A percentile compares a stretch with the other conserved stretches of the same genome.
These are phyloP conservation scores for Pythium monospermum DNA, from an alignment of 352 stramenopile species.

Conservation along the genomic window DNA sequence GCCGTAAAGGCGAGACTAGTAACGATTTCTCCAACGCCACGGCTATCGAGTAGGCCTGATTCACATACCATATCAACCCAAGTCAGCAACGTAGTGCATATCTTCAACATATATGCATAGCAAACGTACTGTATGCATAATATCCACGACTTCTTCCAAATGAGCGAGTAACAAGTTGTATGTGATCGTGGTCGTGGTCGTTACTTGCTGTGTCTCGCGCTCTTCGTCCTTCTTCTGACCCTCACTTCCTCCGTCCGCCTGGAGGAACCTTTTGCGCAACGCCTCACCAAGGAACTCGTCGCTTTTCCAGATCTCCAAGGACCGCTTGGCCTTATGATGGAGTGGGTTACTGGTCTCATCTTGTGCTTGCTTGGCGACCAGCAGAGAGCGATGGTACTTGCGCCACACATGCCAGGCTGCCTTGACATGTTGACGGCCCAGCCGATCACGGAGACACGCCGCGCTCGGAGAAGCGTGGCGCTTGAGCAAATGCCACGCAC, in stretches of 20 bases:
- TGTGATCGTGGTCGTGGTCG: constrained; percentile 22
- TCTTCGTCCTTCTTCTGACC: too few relatives aligned
- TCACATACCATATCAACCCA: background rate
- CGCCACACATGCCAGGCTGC: constrained; percentile 67
- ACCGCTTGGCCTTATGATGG: constrained; percentile 49
- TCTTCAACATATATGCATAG: too few relatives aligned
- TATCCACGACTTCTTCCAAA: constrained; percentile 36
- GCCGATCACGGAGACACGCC: constrained; percentile 29
- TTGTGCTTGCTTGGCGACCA: background rate
- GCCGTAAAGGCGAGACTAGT: too few relatives aligned
- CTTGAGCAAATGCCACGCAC: constrained; percentile 51
- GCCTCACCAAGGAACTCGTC: constrained; percentile 53
- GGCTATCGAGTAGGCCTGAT: constrained; percentile 25
- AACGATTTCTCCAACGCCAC: constrained; percentile 20
- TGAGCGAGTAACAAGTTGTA: constrained; percentile 38
- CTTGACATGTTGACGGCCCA: constrained; percentile 61
- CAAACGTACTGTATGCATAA: constrained; percentile 41
- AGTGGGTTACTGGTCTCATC: constrained; percentile 13
- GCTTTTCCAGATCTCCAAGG: constrained; percentile 54
- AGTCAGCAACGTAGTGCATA: too few relatives aligned
- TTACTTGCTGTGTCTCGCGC: background rate
- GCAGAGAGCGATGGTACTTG: constrained; percentile 40
- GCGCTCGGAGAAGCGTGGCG: background rate
- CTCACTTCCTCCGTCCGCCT: background rate
- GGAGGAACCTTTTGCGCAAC: constrained; percentile 34